These are phyloP conservation scores for Anthracocystis walkeri DNA, from an alignment of 1,284 basidiomycete genomes.

Conservation along the genomic window DNA sequence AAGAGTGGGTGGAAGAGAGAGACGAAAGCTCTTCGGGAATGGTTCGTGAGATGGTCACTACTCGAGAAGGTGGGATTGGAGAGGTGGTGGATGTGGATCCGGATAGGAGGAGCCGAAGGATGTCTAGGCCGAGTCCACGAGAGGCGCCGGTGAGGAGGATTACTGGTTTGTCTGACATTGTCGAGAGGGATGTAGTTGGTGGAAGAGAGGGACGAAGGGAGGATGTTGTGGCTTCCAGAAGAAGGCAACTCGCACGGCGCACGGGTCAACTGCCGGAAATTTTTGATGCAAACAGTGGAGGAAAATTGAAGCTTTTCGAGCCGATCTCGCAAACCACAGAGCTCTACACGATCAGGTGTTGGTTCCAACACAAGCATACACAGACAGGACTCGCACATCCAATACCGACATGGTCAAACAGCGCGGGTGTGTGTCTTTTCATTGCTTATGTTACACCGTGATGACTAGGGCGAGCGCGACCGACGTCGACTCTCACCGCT, in stretches of 20 bases:
- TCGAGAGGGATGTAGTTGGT: neutral
- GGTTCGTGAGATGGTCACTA: conserved; percentile 82
- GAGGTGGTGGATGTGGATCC: conserved; percentile 24
- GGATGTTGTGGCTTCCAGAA: too few relatives aligned
- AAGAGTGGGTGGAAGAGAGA: conserved; percentile 71
- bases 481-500: conserved; percentile 15
- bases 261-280: conserved; percentile 7
- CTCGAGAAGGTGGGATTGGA: conserved; percentile 71
- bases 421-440: neutral
- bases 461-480: conserved; percentile 12
- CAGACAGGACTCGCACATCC: too few relatives aligned
- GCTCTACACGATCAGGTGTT: neutral
- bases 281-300: neutral
- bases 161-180: conserved; percentile 47
- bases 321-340: neutral
- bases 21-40: conserved; percentile 76
- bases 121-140: conserved; percentile 82
- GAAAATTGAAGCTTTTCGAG: neutral
- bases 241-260: conserved; percentile 3
- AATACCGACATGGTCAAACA: neutral
- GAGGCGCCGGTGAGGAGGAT: conserved; percentile 67
- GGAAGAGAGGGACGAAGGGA: conserved; percentile 1
- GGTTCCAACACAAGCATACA: neutral
- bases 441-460: neutral
- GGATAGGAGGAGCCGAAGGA: conserved; percentile 76